Base-by-base conservation (phyloP, 2,329 filamentous ascomycete species). In the Hansfordia pulvinata region DNA sequence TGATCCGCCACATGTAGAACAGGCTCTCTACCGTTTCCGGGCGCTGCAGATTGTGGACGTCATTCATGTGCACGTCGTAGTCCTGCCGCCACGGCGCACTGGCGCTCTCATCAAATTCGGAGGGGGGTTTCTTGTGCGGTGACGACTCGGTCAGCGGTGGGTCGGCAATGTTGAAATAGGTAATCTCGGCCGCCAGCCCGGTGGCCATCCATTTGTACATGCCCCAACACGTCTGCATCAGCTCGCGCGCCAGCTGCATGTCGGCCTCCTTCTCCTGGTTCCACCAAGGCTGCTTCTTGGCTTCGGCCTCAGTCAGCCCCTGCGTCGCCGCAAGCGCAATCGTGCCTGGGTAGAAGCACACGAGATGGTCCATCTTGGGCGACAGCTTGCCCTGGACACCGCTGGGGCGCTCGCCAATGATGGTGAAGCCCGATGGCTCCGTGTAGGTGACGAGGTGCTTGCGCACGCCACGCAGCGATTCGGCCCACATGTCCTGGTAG, bases 1-100 rank as follows among this genome's bases (percentile, higher is more conserved):
- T 98, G 50, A 98, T 93, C 35, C 90, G 77, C 80, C 88, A 98
- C 85, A 98, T 93, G 58, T 96, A 93, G 45, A 98, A 86, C 34
- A 98, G 59, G 32, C 76, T 86, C 58, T 98, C 90, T n/a, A 94
- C 76, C 0, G 90, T 94, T 59, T 98, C 90, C 0, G 90, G 90
- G 17, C 90, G 72, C 54, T 96, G 90, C 18, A 98, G 64, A 47
- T 98, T 98, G 56, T 96, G 90, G 27, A 67, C 60, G 49, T 98
- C 90, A n/a, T 72, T 66, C n/a, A 58, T 41, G 46, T 92, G 82
- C 45, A 98, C 76, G 10, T 71, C 56, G 42, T 79, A 88, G 47
- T 96, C 90, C 30, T 75, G 55, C 34, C 73, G 73, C 80, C 85
- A 93, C 27, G 60, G 48, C 2, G 72, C 73, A 14, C 72, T 56